phyloP scores from a whole-genome alignment of 2,329 filamentous ascomycete genomes.

The Paraphaeosphaeria minitans region DNA sequence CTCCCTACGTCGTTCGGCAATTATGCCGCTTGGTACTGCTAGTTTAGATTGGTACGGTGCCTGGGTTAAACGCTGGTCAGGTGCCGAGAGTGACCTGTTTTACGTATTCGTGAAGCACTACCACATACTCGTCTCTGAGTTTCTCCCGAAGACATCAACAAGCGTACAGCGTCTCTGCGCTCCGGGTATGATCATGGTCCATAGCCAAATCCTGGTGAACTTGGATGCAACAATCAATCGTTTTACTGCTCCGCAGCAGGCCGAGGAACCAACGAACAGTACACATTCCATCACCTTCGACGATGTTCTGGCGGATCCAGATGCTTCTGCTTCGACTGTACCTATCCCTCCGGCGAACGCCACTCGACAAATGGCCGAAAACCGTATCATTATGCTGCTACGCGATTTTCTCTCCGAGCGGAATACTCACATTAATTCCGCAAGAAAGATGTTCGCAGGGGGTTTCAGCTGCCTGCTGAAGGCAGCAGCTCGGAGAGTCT shows the following conservation, averaged over 20 bases:
- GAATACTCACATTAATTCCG: conserved; percentile 57
- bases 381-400: conserved; percentile 79
- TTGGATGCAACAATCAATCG: conserved; percentile 85
- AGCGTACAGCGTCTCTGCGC: conserved; percentile 65
- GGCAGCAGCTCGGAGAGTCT: conserved; percentile 74
- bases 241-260: conserved; percentile 55
- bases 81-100: conserved; percentile 85
- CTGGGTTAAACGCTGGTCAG: conserved; percentile 86
- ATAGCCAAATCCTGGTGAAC: conserved; percentile 79
- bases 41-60: conserved; percentile 83
- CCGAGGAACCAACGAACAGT: conserved; percentile 35
- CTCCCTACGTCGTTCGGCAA: conserved; percentile 67
- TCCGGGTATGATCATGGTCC: conserved; percentile 79
- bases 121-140: conserved; percentile 76
- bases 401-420: conserved; percentile 76
- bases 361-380: conserved; percentile 83
- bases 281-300: conserved; percentile 67
- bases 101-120: conserved; percentile 92
- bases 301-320: conserved; percentile 66
- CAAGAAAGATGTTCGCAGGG: conserved; percentile 74
- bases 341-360: conserved; percentile 71
- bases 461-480: conserved; percentile 76
- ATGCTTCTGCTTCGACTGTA: conserved; percentile 68
- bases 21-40: conserved; percentile 69
- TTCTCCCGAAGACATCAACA: conserved; percentile 53